Evolutionary conservation across 2,329 filamentous ascomycete species (phyloP), one percentile per base, ranked within the genome.

Genomic region (Aureobasidium sp.): DNA sequence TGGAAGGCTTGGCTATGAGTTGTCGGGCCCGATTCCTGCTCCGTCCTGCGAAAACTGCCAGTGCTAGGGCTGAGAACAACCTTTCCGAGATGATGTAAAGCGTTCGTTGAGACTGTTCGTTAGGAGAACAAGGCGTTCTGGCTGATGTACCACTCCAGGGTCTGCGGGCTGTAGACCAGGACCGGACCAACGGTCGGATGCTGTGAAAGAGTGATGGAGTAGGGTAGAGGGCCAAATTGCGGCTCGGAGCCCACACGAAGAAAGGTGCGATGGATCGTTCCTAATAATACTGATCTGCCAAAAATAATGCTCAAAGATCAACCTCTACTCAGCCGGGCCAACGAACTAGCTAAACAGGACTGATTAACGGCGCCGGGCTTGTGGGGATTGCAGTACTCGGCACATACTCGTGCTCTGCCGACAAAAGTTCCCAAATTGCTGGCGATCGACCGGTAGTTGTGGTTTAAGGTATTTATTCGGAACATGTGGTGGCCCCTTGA

Each of bases 381-480:
- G 51, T 38, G 51, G 51, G 50, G 51, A 55, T 55, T 57, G 40
- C 38, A 35, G 25, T 23, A 15, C 51, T 54, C 51, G 51, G 51
- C 37, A 54, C 25, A 33, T 55, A 25, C 38, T 23, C 10, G 7
- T 57, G 40, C n/a, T 33, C 53, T 45, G 53, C 53, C 53, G 38
- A 43, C n/a, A 43, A 42, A 25, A 13, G 4, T 21, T 38, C 27
- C 23, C 51, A 35, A 33, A 57, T 57, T 13, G 38, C 29, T 57
- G 40, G 29, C 35, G 53, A 57, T 57, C 53, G 53, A 43, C 53
- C 53, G 53, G 53, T 40, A 57, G 38, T 57, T 57, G 35, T 45
- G 19, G 27, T 15, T 23, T 45, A 57, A 57, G 53, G 53, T 45
- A 15, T 57, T 57, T 57, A 45, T 57, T 57, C 29, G 53, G 53